Evolutionary conservation across 306 rosid genomes (phyloP), one percentile per base, ranked within the genome.

Genomic region (Carpinus viminea): DNA sequence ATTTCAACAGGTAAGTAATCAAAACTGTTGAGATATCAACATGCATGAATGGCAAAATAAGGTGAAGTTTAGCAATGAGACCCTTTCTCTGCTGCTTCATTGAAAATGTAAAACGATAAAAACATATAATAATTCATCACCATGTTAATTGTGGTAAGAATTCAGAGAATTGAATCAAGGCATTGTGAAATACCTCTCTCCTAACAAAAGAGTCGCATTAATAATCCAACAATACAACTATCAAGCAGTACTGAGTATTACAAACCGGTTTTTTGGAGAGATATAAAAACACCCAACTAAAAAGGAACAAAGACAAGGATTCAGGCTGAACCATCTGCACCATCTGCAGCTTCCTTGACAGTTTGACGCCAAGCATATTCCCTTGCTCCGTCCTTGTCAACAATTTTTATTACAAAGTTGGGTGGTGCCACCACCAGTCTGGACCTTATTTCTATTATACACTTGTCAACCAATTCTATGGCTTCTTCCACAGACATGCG

Each of bases 341-440:
- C 78, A 79, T 66, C 83, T 36, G 74, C 43, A 17, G 77, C 74
- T 34, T 88, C 88, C 87, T 86, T 85, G 72, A 94, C 89, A 0
- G 98, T 89, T 78, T 90, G 82, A 13, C 98, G 98, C 93, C 99
- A 87, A 0, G 93, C 98, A 70, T 85, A 91, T 85, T 86, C 88
- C 83, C 97, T 93, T 7, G 99, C 98, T 43, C 98, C 99, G 2
- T 93, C 92, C 82, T 90, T 89, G 88, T 95, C 98, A 31, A 95
- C 98, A 60, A 94, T 91, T 87, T 94, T 92, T 83, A 94, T 94
- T 52, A 94, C 93, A n/a, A 94, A 94, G 82, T 94, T 94, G 8
- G 97, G 98, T 2, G 98, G 98, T 16, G 97, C 98, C 60, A 88
- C 96, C 74, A 93, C 94, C 76, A 93, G 85, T 78, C 94, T 84